phyloP scores from a whole-genome alignment of 2,329 filamentous ascomycete species.

The Didymella lethalis region DNA sequence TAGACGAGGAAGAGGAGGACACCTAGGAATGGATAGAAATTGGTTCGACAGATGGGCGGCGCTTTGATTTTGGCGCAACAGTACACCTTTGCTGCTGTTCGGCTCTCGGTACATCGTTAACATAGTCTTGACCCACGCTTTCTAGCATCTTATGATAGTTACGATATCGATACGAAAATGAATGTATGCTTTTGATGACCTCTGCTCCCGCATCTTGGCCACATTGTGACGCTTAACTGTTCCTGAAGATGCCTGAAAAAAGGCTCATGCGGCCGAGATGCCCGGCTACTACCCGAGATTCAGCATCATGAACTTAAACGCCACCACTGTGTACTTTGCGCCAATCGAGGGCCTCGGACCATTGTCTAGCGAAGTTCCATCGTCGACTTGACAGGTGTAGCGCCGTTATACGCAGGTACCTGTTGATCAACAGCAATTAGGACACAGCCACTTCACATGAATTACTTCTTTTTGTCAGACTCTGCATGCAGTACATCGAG shows the following conservation, averaged over 20 bases:
- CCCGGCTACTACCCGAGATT: neutral
- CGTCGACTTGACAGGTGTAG: slow-evolving; percentile 13
- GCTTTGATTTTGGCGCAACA: slow-evolving; percentile 12
- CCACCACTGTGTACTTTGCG: neutral
- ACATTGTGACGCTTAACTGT: neutral
- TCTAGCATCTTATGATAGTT: slow-evolving; percentile 22
- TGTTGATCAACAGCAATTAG: neutral
- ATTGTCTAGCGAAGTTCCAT: neutral
- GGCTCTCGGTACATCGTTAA: slow-evolving; percentile 18
- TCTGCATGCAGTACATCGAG: no score
- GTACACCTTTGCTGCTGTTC: slow-evolving; percentile 3
- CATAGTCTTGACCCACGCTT: slow-evolving; percentile 13
- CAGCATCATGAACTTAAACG: neutral
- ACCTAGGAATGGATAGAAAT: slow-evolving; percentile 8
- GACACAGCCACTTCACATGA: neutral
- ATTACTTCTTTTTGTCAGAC: neutral
- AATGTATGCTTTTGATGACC: slow-evolving; percentile 19
- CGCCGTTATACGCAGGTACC: slow-evolving; percentile 13
- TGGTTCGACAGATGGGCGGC: slow-evolving; percentile 8
- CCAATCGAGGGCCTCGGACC: neutral
- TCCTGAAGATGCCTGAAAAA: neutral
- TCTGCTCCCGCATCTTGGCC: neutral
- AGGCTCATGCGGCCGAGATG: neutral
- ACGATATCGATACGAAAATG: slow-evolving; percentile 21
- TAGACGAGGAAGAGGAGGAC: slow-evolving; percentile 2